Conservation (phyloP, 345 rosid species). For the Populus euphratica region DNA sequence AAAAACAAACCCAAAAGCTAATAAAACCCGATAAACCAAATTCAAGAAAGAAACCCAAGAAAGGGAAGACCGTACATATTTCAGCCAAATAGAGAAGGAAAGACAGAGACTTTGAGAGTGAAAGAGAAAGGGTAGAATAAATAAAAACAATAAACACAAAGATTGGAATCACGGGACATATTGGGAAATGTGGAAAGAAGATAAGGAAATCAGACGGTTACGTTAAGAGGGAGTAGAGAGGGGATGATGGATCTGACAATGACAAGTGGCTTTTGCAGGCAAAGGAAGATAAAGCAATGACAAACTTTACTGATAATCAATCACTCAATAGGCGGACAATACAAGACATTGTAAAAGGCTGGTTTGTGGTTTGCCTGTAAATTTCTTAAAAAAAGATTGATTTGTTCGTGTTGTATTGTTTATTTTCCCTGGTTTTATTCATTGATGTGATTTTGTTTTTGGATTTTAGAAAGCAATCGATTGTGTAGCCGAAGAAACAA, state of each 20-base stretch:
- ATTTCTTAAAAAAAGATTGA: too few species aligned
- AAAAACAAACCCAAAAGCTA: not conserved
- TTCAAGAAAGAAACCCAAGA: not conserved
- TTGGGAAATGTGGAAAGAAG: conserved; percentile 11
- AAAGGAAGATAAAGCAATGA: too few species aligned
- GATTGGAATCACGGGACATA: not conserved
- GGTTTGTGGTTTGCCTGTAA: too few species aligned
- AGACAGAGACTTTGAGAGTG: not conserved
- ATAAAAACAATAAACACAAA: not conserved
- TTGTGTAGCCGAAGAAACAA: too few species aligned
- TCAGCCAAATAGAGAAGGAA: not conserved
- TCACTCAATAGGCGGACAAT: too few species aligned
- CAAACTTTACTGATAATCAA: not conserved
- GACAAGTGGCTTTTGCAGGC: too few species aligned
- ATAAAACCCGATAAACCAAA: not conserved
- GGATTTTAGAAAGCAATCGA: too few species aligned
- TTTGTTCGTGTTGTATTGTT: too few species aligned
- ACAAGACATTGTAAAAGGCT: too few species aligned
- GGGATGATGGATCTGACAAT: not conserved
- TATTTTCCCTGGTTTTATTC: too few species aligned
- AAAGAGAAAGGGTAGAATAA: not conserved
- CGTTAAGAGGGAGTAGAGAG: not conserved
- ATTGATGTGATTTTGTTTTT: too few species aligned
- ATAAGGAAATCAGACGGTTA: conserved; percentile 8
- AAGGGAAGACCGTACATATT: not conserved